Percentiles rank a stretch among this genome's conserved stretches.
Evolutionary conservation across 805 yeast genomes (phyloP).

Genomic region (Kuraishia ogatae): DNA sequence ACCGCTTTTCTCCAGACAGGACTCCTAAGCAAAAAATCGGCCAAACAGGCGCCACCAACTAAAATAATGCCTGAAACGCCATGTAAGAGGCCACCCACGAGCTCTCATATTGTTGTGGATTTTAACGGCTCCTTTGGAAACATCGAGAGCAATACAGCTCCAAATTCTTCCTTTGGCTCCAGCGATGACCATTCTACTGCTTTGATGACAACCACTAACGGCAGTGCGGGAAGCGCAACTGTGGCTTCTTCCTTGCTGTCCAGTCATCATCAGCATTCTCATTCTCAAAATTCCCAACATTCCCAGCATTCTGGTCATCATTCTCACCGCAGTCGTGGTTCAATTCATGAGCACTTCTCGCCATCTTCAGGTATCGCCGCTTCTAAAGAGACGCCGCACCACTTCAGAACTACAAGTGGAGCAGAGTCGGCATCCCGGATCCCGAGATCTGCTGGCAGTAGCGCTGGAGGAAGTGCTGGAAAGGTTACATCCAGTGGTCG

Average conservation of each 20-base stretch:
- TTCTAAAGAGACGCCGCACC: not conserved
- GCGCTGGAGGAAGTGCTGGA: slow-evolving; percentile 6
- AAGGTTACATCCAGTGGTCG: slow-evolving; percentile 8
- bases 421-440: slow-evolving; percentile 8
- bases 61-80: slow-evolving; percentile 56
- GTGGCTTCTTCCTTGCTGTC: not conserved
- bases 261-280: not conserved
- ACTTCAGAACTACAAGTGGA: slow-evolving; percentile 4
- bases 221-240: not conserved
- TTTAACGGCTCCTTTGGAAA: slow-evolving; percentile 15
- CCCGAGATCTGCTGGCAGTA: slow-evolving; percentile 9
- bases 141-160: slow-evolving; percentile 1
- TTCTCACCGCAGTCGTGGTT: not conserved
- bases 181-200: not conserved
- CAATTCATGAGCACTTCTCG: not conserved
- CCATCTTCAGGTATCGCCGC: not conserved
- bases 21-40: slow-evolving; percentile 50
- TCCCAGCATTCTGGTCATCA: not conserved
- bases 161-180: slow-evolving; percentile 13
- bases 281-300: not conserved
- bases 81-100: slow-evolving; percentile 36
- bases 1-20: slow-evolving; percentile 79
- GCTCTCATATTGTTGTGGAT: slow-evolving; percentile 15
- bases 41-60: slow-evolving; percentile 4
- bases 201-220: not conserved